Percentiles rank a stretch among this genome's conserved stretches.
phyloP scores from a whole-genome alignment of 73 alveolate genomes.

The Tetrahymena malaccensis region DNA sequence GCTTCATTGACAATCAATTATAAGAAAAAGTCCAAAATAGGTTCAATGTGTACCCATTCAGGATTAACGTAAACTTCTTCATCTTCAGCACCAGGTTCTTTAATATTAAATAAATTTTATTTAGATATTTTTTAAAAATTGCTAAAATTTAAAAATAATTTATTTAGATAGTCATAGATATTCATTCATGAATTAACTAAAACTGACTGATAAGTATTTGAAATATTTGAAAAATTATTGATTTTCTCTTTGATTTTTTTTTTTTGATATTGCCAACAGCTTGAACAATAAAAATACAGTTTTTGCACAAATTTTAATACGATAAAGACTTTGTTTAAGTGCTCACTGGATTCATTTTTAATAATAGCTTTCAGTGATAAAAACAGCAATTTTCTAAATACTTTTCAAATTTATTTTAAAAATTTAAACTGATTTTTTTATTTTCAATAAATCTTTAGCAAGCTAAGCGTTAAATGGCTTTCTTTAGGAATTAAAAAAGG shows the following conservation, averaged over 20 bases:
- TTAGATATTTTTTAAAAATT: too few species aligned
- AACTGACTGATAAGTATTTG: too few species aligned
- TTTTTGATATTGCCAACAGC: too few species aligned
- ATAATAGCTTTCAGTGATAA: not conserved
- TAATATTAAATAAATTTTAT: not conserved
- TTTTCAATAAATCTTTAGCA: not conserved
- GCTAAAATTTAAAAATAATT: not conserved
- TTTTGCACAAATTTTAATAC: too few species aligned
- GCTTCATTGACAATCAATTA: constrained; percentile 60
- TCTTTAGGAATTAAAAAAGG: not conserved
- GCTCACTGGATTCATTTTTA: not conserved
- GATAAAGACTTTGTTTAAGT: too few species aligned
- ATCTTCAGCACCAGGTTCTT: constrained; percentile 41
- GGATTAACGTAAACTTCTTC: constrained; percentile 62
- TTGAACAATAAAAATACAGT: too few species aligned
- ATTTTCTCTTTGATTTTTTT: too few species aligned
- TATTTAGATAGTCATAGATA: too few species aligned
- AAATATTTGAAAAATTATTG: too few species aligned
- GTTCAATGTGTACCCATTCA: constrained; percentile 72
- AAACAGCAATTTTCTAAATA: not conserved
- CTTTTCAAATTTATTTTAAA: not conserved
- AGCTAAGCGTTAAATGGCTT: not conserved
- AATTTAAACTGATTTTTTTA: not conserved
- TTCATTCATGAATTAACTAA: not conserved
- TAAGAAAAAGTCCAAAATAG: constrained; percentile 64